A percentile compares a stretch with the other conserved stretches of the same genome.
These are phyloP conservation scores for Myriosclerotinia duriaeana DNA, from an alignment of 2,329 filamentous ascomycete genomes.

Conservation along the genomic window DNA sequence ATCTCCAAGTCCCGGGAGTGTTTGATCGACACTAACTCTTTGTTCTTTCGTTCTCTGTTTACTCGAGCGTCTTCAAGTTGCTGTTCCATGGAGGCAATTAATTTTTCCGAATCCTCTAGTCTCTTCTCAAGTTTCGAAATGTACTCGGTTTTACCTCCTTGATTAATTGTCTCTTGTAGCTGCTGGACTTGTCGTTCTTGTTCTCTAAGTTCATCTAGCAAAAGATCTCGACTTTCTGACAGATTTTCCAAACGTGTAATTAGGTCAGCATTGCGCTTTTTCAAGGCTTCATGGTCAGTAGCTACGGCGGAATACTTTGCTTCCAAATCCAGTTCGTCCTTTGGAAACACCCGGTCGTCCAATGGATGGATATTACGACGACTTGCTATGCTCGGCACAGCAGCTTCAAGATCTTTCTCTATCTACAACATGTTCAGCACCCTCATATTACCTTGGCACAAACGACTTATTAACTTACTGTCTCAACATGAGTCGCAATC, in stretches of 20 bases:
- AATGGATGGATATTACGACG: neutral
- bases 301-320: constrained; percentile 48
- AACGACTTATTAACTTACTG: constrained; percentile 25
- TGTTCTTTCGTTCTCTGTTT: constrained; percentile 46
- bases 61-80: constrained; percentile 56
- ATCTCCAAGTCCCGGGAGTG: constrained; percentile 48
- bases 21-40: constrained; percentile 51
- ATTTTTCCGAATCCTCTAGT: constrained; percentile 65
- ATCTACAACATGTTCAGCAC: constrained; percentile 13
- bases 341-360: neutral
- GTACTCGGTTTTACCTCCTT: constrained; percentile 50
- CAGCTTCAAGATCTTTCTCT: constrained; percentile 20
- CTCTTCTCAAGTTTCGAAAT: constrained; percentile 56
- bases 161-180: constrained; percentile 47
- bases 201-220: constrained; percentile 53
- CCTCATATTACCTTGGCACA: neutral
- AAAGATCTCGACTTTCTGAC: constrained; percentile 61
- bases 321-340: constrained; percentile 43
- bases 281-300: constrained; percentile 54
- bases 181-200: constrained; percentile 51
- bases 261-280: constrained; percentile 58
- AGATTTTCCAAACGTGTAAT: constrained; percentile 60
- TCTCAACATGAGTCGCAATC: constrained; percentile 38
- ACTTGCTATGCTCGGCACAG: neutral
- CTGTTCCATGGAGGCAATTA: constrained; percentile 69